Percentiles rank a stretch among this genome's conserved stretches.
Evolutionary conservation across 257 asterid species (phyloP).

Genomic region (Solanum habrochaites): DNA sequence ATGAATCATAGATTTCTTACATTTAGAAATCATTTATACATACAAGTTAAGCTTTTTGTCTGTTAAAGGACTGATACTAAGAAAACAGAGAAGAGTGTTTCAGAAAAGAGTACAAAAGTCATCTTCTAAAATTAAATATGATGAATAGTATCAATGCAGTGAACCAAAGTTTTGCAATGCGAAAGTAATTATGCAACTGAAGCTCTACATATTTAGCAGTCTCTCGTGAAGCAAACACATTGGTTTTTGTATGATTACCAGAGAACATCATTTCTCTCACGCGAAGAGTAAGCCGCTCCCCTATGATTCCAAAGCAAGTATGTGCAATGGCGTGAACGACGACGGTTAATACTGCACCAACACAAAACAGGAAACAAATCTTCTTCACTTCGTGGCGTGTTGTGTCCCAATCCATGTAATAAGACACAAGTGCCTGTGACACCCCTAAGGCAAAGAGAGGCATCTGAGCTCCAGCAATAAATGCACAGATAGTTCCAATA

Average conservation of each 20-base stretch:
- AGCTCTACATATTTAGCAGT: neutral
- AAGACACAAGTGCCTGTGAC: slow-evolving; percentile 91
- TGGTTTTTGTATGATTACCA: slow-evolving; percentile 27
- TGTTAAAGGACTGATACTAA: neutral
- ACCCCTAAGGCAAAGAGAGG: slow-evolving; percentile 96
- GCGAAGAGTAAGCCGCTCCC: slow-evolving; percentile 88
- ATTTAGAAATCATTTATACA: neutral
- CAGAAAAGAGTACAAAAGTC: neutral
- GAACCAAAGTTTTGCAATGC: neutral
- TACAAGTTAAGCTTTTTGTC: neutral
- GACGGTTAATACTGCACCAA: slow-evolving; percentile 75
- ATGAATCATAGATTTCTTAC: neutral
- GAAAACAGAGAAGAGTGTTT: neutral
- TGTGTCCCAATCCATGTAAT: slow-evolving; percentile 96
- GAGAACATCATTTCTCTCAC: slow-evolving; percentile 81
- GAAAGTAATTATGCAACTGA: neutral
- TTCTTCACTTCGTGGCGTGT: slow-evolving; percentile 75
- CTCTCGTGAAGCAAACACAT: neutral
- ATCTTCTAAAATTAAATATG: neutral
- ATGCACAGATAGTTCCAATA: slow-evolving; percentile 66
- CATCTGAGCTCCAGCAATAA: slow-evolving; percentile 90
- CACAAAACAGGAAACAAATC: slow-evolving; percentile 70
- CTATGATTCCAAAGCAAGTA: slow-evolving; percentile 85
- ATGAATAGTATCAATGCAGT: neutral
- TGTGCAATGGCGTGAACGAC: slow-evolving; percentile 68